Percentiles rank a stretch among this genome's conserved stretches.
These are phyloP conservation scores for Erodium texanum DNA, from an alignment of 441 rosid species.

Conservation along the genomic window DNA sequence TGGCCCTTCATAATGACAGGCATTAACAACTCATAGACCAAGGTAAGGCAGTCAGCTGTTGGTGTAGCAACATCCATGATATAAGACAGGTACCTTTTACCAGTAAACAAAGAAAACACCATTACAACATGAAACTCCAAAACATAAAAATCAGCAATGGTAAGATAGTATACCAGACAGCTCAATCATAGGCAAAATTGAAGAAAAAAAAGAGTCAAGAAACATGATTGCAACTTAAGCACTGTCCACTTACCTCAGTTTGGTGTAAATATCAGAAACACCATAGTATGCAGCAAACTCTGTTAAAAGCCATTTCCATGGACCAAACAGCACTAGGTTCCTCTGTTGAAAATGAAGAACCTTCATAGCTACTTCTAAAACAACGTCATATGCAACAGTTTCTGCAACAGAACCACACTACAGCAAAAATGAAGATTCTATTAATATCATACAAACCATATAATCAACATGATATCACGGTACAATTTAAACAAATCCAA, in stretches of 20 bases:
- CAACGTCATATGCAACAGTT: slow-evolving; percentile 93
- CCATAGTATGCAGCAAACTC: slow-evolving; percentile 95
- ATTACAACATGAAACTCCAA: slow-evolving; percentile 9
- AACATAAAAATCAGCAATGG: neutral
- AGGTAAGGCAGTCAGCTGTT: slow-evolving; percentile 84
- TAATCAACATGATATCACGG: neutral
- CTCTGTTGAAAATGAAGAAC: slow-evolving; percentile 85
- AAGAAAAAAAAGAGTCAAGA: neutral
- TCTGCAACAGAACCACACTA: slow-evolving; percentile 97
- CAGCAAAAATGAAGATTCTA: slow-evolving; percentile 20
- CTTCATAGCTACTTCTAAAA: slow-evolving; percentile 85
- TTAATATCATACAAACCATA: slow-evolving; percentile 20
- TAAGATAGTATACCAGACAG: slow-evolving; percentile 8
- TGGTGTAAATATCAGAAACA: slow-evolving; percentile 82
- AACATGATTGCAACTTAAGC: slow-evolving; percentile 2
- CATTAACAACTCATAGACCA: slow-evolving; percentile 74
- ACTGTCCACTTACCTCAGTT: slow-evolving; percentile 52
- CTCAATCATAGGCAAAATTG: slow-evolving; percentile 6
- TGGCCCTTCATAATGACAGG: slow-evolving; percentile 85
- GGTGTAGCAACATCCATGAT: slow-evolving; percentile 98
- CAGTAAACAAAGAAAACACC: slow-evolving; percentile 14
- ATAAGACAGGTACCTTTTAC: slow-evolving; percentile 80
- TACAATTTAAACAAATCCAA: neutral
- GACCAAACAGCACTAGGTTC: slow-evolving; percentile 65
- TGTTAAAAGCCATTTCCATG: slow-evolving; percentile 94